Evolutionary conservation across 2,329 filamentous ascomycete species (phyloP), one percentile per base, ranked within the genome.

Genomic region (Alternaria burnsii): DNA sequence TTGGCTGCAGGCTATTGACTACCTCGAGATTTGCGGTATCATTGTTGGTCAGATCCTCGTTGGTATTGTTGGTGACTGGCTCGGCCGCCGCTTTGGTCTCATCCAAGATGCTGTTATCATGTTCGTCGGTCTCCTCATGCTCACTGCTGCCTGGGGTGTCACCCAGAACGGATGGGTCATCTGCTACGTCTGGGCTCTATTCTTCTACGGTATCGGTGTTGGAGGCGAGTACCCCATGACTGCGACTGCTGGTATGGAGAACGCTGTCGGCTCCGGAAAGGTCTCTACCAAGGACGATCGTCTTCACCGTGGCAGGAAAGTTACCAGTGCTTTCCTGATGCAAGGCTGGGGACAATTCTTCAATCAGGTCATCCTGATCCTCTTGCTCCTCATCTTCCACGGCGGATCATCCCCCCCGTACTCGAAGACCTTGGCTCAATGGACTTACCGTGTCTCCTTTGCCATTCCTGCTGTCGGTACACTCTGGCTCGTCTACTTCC

Each of bases 221-320:
- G 92, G 93, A 71, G 93, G 93, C 69, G 94, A 97, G 81, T 97
- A 98, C 76, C 94, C 94, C 65, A 97, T 97, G 86, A 98, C 94
- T 34, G 94, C 94, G 18, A 97, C 94, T 12, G 93, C 92, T 9
- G 94, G 93, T 61, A 97, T 98, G 88, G 93, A 97, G 79, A 93
- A 94, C 73, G 91, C 92, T 16, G 90, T 94, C 46, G 88, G 91
- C n/a, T 81, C 92, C 38, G 94, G 94, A 63, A 94, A 90, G 78
- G 82, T 97, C 55, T 97, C 94, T 7, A 97, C 93, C 59, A 90
- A 90, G 64, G 93, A 97, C 55, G 94, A 98, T 78, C 92, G 94
- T 77, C 88, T 98, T 54, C 94, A 98, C 83, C 93, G 94, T 81
- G 94, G 94, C 66, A 92, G 94, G 75, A 97, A 97, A 80, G 94